Percentiles rank a stretch among this genome's conserved stretches.
Conservation (phyloP, 2,329 filamentous ascomycete genomes). For the Karstenula rhodostoma region DNA sequence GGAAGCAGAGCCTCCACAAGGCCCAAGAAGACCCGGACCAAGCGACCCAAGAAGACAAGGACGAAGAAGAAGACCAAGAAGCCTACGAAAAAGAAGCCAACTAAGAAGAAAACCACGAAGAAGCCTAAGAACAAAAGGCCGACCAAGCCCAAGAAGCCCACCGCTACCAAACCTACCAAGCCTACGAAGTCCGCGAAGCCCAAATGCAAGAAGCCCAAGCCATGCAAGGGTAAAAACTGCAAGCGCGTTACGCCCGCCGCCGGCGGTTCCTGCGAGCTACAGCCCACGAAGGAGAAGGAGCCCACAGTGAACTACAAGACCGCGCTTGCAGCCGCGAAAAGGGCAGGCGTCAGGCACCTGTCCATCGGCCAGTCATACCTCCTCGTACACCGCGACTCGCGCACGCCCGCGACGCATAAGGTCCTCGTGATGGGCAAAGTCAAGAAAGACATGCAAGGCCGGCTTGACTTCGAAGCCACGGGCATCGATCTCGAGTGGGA, state of each 20-base stretch:
- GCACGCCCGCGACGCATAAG: neutral
- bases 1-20: neutral
- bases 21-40: neutral
- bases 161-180: constrained; percentile 2
- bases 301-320: neutral
- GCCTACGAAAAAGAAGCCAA: neutral
- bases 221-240: neutral
- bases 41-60: neutral
- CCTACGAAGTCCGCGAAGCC: neutral
- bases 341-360: neutral
- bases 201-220: neutral
- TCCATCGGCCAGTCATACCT: neutral
- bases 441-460: neutral
- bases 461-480: neutral
- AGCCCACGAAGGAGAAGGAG: neutral
- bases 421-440: neutral
- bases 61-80: neutral
- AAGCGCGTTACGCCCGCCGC: neutral
- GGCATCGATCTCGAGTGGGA: constrained; percentile 1
- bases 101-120: neutral
- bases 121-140: constrained; percentile 2
- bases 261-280: neutral
- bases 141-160: constrained; percentile 8
- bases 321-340: neutral
- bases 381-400: neutral